Percentiles rank a stretch among this genome's conserved stretches.
These are phyloP conservation scores for Trichoderma asperellum DNA, from an alignment of 2,329 filamentous ascomycete genomes.

Conservation along the genomic window DNA sequence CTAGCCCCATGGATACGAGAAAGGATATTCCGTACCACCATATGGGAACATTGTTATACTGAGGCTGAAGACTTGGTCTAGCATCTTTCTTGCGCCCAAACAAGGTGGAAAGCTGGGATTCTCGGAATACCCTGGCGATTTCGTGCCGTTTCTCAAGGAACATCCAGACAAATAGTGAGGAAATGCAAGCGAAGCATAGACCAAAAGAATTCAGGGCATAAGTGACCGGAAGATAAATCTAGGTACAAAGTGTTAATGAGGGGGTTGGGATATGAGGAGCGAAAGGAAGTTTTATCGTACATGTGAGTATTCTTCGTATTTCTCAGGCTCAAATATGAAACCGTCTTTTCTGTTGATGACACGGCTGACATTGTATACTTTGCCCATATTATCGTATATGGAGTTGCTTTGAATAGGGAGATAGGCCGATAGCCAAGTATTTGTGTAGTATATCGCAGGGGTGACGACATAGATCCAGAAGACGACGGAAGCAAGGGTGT, in stretches of 20 bases:
- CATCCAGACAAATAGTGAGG: slow-evolving; percentile 42
- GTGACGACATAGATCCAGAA: slow-evolving; percentile 52
- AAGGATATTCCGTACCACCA: slow-evolving; percentile 37
- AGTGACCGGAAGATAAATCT: slow-evolving; percentile 50
- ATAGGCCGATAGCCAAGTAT: slow-evolving; percentile 56
- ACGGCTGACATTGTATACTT: slow-evolving; percentile 51
- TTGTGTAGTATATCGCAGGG: slow-evolving; percentile 52
- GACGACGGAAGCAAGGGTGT: slow-evolving; percentile 52
- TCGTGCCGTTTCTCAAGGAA: slow-evolving; percentile 39
- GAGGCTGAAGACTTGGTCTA: slow-evolving; percentile 28
- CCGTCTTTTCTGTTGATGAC: slow-evolving; percentile 51
- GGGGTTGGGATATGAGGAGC: neutral
- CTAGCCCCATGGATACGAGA: slow-evolving; percentile 35
- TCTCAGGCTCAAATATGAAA: slow-evolving; percentile 49
- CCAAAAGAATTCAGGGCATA: slow-evolving; percentile 55
- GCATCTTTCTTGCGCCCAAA: neutral
- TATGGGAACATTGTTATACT: slow-evolving; percentile 32
- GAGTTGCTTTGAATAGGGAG: slow-evolving; percentile 57
- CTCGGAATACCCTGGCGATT: slow-evolving; percentile 28
- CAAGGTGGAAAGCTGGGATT: slow-evolving; percentile 13
- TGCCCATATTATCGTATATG: slow-evolving; percentile 57
- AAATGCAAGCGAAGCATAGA: slow-evolving; percentile 56
- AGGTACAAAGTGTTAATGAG: neutral
- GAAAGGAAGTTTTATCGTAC: slow-evolving; percentile 34
- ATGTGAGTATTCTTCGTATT: slow-evolving; percentile 58